Base-by-base conservation (phyloP, 106 monocot genomes). In the Dendrobium chrysotoxum region DNA sequence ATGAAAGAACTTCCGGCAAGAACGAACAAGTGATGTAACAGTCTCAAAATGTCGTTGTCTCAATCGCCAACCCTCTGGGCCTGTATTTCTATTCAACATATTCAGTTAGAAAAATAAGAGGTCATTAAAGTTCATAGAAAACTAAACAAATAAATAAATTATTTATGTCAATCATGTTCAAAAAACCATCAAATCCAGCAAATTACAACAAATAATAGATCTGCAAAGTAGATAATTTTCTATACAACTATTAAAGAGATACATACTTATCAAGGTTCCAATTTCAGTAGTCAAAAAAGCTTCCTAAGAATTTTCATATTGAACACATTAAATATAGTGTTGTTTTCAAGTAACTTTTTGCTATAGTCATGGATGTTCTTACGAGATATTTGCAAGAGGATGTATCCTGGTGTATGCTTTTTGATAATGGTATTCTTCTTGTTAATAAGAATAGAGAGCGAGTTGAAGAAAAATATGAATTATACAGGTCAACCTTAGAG, bases 11-110 rank as follows among this genome's bases (percentile, higher is more conserved):
- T 85, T 99, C 67, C 99, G 85, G 80, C 88, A 95, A 23, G 82
- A 84, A 46, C 88, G 88, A 80, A 93, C 80, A 76, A 99, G 90
- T 2, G 88, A 93, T 65, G 93, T 93, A 57, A 95, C 79, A 40
- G 93, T 91, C 65, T 95, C 90, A 84, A 99, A 95, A 89, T 99
- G 99, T 26, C 83, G 81, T 75, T 99, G 89, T 75, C 88, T 92
- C 82, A 99, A 80, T 80, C 84, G 89, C 99, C 95, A 95, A 68
- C 99, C 99, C 82, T 99, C 99, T 79, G 95, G 99, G 13, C 99
- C 99, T 57, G 93, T 95, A 84, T 93, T 99, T 93, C 99, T 98
- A 84, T 67, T 66, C 20, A 70, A 70, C 15, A 76, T 40, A n/a
- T 74, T 5, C 20, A 42, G 35, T 42, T 42, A 41, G 41, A 74